These are phyloP conservation scores for Sporisorium exsertum DNA, from an alignment of 1,284 basidiomycete genomes.

Conservation along the genomic window DNA sequence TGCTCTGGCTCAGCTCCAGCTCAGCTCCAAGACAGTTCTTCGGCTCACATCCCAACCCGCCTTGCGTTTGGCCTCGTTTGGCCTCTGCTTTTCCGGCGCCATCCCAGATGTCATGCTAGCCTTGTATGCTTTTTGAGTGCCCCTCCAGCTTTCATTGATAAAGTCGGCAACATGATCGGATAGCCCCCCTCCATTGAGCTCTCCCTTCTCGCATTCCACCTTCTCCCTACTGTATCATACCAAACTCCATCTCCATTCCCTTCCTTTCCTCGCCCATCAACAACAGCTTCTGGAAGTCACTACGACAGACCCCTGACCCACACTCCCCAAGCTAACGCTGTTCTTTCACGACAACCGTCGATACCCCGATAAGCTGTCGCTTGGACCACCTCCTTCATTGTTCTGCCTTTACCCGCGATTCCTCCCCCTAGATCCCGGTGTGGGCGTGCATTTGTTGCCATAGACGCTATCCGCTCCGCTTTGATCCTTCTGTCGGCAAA, in stretches of 20 bases:
- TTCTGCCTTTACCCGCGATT: neutral
- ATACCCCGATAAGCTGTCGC: neutral
- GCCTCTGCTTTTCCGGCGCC: constrained; percentile 6
- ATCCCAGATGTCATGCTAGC: neutral
- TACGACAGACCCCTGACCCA: neutral
- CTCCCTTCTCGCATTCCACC: neutral
- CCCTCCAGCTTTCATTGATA: neutral
- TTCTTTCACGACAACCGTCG: neutral
- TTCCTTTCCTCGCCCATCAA: neutral
- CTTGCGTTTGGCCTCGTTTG: neutral
- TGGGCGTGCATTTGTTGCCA: neutral
- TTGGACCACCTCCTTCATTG: neutral
- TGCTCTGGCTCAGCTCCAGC: neutral
- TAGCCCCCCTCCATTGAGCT: neutral
- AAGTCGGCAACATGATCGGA: neutral
- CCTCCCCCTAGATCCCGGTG: no score
- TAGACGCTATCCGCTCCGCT: neutral
- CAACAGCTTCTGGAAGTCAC: neutral
- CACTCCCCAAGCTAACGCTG: no score
- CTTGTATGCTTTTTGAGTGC: neutral
- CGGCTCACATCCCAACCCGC: no score
- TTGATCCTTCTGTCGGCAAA: neutral
- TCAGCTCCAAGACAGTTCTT: no score
- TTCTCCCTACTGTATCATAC: constrained; percentile 1
- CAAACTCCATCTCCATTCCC: neutral